phyloP scores from a whole-genome alignment of 495 filamentous ascomycete species.

The Astrothelium subdiscretum region DNA sequence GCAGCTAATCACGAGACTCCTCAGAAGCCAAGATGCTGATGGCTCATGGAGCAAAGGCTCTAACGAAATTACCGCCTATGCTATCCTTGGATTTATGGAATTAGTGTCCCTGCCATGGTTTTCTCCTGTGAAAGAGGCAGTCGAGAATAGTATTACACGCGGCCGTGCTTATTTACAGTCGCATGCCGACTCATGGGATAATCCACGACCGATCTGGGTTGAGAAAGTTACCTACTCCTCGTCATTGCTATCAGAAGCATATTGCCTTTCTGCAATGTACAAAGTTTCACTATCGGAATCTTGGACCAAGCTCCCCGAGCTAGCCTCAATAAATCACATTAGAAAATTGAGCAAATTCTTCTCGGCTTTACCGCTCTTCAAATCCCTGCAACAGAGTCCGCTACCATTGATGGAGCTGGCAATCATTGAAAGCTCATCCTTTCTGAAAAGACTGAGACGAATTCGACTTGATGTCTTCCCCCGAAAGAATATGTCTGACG shows the following conservation, averaged over 20 bases:
- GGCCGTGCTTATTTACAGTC: neutral
- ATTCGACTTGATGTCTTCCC: conserved; percentile 22
- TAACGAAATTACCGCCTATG: neutral
- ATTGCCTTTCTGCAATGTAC: conserved; percentile 26
- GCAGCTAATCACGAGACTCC: neutral
- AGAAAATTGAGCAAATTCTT: neutral
- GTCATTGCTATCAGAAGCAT: conserved; percentile 21
- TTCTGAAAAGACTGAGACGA: neutral
- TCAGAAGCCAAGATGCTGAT: neutral
- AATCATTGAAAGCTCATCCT: neutral
- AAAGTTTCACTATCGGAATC: neutral
- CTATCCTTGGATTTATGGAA: neutral
- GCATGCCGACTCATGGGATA: neutral
- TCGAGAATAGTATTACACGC: neutral
- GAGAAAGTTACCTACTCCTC: conserved; percentile 33
- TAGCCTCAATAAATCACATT: neutral
- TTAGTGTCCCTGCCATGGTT: neutral
- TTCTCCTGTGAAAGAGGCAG: neutral
- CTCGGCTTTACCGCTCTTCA: neutral
- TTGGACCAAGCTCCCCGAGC: neutral
- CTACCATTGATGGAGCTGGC: neutral
- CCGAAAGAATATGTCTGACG: conserved; percentile 14
- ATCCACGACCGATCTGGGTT: conserved; percentile 24
- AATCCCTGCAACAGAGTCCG: neutral
- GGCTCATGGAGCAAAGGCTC: neutral